Percentiles rank a stretch among this genome's conserved stretches.
Evolutionary conservation across 495 filamentous ascomycete genomes (phyloP).

Genomic region (Xylaria nigripes): DNA sequence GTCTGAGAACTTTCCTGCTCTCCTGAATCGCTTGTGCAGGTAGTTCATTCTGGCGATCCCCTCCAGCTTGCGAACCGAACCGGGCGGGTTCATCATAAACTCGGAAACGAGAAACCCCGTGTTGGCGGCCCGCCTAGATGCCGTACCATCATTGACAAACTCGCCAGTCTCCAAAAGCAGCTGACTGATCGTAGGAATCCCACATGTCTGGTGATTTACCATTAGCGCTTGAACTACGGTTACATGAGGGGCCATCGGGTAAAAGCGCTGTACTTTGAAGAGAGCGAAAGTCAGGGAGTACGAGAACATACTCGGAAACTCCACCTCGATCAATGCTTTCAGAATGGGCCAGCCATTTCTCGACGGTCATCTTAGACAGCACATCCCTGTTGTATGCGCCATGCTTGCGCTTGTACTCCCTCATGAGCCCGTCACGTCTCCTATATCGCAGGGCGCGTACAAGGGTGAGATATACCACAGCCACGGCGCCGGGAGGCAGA

Average conservation of each 20-base stretch:
- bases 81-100: constrained; percentile 32
- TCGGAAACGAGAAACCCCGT: constrained; percentile 50
- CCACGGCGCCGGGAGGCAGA: background rate
- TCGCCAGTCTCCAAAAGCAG: constrained; percentile 49
- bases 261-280: constrained; percentile 36
- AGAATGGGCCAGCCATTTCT: constrained; percentile 48
- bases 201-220: constrained; percentile 44
- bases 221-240: background rate
- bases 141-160: constrained; percentile 39
- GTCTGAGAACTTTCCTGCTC: constrained; percentile 33
- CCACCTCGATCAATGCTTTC: constrained; percentile 34
- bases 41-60: constrained; percentile 43
- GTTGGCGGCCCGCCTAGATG: constrained; percentile 53
- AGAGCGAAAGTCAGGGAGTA: constrained; percentile 54
- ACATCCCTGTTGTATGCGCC: constrained; percentile 40
- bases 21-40: constrained; percentile 35
- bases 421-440: constrained; percentile 19
- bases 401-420: constrained; percentile 34
- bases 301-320: constrained; percentile 48
- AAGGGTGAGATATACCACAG: constrained; percentile 21
- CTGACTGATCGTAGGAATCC: constrained; percentile 51
- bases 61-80: constrained; percentile 22
- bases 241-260: too few relatives aligned
- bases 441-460: constrained; percentile 35
- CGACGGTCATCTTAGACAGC: constrained; percentile 47